Percentiles rank a stretch among this genome's conserved stretches.
Evolutionary conservation across 2,329 filamentous ascomycete genomes (phyloP).

Genomic region (Aspergillus aculeatinus): DNA sequence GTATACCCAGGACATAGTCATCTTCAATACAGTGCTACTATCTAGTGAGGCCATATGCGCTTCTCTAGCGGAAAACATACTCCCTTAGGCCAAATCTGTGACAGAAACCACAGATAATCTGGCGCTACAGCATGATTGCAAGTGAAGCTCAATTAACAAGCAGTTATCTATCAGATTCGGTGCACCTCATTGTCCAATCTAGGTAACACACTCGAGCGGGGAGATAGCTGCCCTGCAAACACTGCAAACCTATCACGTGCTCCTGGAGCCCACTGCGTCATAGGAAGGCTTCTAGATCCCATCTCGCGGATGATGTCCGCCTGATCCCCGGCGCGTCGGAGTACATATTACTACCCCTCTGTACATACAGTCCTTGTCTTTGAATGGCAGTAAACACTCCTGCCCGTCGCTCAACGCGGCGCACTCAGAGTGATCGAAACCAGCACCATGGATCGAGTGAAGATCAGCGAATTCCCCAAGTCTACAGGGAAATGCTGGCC

Average conservation of each 20-base stretch:
- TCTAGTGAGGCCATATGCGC: background rate
- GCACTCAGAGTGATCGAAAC: background rate
- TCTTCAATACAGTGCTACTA: background rate
- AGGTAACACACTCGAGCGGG: background rate
- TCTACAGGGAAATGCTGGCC: slow-evolving; percentile 45
- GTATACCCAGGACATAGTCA: background rate
- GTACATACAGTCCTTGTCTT: background rate
- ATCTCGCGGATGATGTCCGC: background rate
- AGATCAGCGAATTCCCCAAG: slow-evolving; percentile 34
- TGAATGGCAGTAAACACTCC: background rate
- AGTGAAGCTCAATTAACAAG: no score
- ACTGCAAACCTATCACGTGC: background rate
- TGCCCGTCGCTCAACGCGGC: background rate
- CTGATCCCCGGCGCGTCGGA: background rate
- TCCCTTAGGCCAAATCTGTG: no score
- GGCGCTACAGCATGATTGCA: no score
- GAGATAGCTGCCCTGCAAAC: background rate
- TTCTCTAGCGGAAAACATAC: background rate
- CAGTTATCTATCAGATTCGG: no score
- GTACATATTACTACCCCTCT: background rate
- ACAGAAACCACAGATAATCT: no score
- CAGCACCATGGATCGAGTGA: background rate
- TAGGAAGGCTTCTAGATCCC: background rate
- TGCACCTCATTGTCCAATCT: no score
- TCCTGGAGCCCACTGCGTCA: background rate